phyloP scores from a whole-genome alignment of 179 eudicot genomes.

The Beta corolliflora region DNA sequence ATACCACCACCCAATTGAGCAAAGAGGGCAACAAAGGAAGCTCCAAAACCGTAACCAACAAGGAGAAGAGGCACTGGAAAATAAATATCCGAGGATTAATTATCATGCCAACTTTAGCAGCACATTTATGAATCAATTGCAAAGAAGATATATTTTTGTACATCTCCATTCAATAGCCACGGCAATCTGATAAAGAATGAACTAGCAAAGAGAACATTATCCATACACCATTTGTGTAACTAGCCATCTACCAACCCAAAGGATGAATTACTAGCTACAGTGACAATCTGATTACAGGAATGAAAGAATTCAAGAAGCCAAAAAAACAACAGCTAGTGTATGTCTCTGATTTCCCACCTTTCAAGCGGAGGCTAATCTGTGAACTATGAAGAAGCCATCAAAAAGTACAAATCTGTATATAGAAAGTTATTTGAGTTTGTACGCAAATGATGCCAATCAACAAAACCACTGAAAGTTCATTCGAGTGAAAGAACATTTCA shows the following conservation, averaged over 20 bases:
- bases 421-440: not conserved
- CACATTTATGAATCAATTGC: not conserved
- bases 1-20: slow-evolving; percentile 99
- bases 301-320: not conserved
- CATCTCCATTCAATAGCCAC: not conserved
- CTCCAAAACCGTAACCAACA: slow-evolving; percentile 99
- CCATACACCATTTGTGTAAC: not conserved
- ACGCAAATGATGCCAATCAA: not conserved
- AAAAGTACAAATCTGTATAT: not conserved
- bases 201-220: not conserved
- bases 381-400: not conserved
- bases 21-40: slow-evolving; percentile 98
- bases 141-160: not conserved
- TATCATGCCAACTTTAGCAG: not conserved
- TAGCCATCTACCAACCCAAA: not conserved
- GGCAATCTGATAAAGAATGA: not conserved
- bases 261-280: not conserved
- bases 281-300: not conserved
- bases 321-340: not conserved
- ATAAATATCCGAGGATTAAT: slow-evolving; percentile 1
- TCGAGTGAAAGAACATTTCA: not conserved
- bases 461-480: not conserved
- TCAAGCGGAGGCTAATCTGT: not conserved
- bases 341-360: not conserved
- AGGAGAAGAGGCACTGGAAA: slow-evolving; percentile 93